phyloP scores from a whole-genome alignment of 352 stramenopile genomes.

The Phytophthora citricola region DNA sequence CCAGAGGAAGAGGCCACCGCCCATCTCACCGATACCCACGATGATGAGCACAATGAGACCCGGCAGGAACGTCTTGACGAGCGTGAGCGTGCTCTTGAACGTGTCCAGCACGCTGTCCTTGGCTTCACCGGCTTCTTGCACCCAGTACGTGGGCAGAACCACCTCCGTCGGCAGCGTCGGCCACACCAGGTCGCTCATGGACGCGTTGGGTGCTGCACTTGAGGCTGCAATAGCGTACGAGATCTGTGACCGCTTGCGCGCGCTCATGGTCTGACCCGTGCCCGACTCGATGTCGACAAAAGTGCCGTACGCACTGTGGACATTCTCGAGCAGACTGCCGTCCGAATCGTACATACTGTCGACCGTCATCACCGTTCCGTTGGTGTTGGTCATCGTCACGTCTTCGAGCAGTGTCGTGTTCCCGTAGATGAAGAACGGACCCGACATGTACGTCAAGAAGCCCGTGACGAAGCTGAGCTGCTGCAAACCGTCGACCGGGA shows the following conservation, averaged over 20 bases:
- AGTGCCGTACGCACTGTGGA: slow-evolving; percentile 58
- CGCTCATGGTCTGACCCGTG: slow-evolving; percentile 75
- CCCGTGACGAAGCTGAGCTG: slow-evolving; percentile 66
- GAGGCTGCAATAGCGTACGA: slow-evolving; percentile 67
- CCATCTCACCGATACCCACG: slow-evolving; percentile 45
- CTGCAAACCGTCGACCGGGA: slow-evolving; percentile 72
- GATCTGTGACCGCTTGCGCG: slow-evolving; percentile 65
- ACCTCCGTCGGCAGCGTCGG: slow-evolving; percentile 58
- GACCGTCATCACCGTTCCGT: slow-evolving; percentile 52
- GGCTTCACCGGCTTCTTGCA: slow-evolving; percentile 57
- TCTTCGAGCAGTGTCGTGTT: slow-evolving; percentile 47
- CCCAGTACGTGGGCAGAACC: slow-evolving; percentile 69
- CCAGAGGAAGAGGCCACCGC: slow-evolving; percentile 54
- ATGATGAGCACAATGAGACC: slow-evolving; percentile 65
- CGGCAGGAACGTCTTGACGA: slow-evolving; percentile 64
- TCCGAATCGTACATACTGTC: slow-evolving; percentile 56
- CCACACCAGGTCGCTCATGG: slow-evolving; percentile 76
- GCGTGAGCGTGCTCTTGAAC: slow-evolving; percentile 56
- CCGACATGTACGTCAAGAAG: slow-evolving; percentile 78
- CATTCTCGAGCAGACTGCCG: slow-evolving; percentile 50
- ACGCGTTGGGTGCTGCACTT: slow-evolving; percentile 28
- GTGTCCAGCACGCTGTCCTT: slow-evolving; percentile 44
- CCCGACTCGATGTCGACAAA: slow-evolving; percentile 72
- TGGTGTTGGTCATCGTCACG: slow-evolving; percentile 61
- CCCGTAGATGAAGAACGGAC: slow-evolving; percentile 72